Evolutionary conservation across 176 grass and related monocot genomes (phyloP).

Genomic region (Avena eriantha): DNA sequence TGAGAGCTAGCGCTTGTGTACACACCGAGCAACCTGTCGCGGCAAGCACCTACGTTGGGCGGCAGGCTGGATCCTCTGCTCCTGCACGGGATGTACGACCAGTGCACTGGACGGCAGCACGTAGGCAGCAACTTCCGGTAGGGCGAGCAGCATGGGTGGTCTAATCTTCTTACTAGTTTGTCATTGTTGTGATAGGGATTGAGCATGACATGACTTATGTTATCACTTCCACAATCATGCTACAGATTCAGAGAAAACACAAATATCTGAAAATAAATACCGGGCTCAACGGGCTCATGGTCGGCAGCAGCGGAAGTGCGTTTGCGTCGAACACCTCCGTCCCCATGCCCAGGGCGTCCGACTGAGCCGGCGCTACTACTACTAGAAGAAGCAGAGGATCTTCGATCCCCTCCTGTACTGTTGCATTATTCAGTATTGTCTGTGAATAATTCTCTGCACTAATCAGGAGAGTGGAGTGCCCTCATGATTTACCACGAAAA

Average conservation of each 20-base stretch:
- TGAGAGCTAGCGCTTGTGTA: conserved; percentile 83
- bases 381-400: not conserved
- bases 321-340: conserved; percentile 49
- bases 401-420: no score
- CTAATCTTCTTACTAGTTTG: no score
- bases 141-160: conserved; percentile 67
- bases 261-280: no score
- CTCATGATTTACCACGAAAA: no score
- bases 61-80: conserved; percentile 76
- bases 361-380: conserved; percentile 52
- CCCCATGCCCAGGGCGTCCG: conserved; percentile 58
- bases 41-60: conserved; percentile 59
- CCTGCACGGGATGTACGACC: conserved; percentile 83
- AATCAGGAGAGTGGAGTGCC: no score
- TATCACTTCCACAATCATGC: no score
- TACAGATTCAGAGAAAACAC: no score
- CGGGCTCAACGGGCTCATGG: conserved; percentile 37
- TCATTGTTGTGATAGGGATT: no score
- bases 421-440: no score
- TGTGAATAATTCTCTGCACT: no score
- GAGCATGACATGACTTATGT: no score
- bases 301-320: not conserved
- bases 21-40: conserved; percentile 67
- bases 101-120: conserved; percentile 59
- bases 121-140: conserved; percentile 47